These are phyloP conservation scores for Diaporthe vaccinii DNA, from an alignment of 2,329 filamentous ascomycete genomes.

Conservation along the genomic window DNA sequence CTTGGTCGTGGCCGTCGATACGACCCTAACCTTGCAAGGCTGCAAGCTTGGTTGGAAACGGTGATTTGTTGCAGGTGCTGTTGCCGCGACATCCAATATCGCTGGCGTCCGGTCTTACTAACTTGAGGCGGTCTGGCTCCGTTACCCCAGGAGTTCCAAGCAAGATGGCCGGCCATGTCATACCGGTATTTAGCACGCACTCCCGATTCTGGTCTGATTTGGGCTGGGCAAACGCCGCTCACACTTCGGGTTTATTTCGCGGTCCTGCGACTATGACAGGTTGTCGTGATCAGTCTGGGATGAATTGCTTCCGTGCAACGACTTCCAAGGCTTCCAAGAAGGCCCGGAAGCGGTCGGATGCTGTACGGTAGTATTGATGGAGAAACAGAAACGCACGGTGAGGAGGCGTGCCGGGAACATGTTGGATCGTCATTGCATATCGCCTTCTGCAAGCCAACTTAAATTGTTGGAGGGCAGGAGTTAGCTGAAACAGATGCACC, in stretches of 20 bases:
- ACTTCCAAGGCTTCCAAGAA: constrained; percentile 5
- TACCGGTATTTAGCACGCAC: neutral
- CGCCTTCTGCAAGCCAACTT: constrained; percentile 16
- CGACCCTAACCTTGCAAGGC: constrained; percentile 25
- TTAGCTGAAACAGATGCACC: constrained; percentile 20
- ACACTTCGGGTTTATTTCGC: neutral
- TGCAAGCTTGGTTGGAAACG: constrained; percentile 20
- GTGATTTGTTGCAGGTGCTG: constrained; percentile 29
- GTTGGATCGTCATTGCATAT: constrained; percentile 29
- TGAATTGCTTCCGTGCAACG: constrained; percentile 14
- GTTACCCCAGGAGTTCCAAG: neutral
- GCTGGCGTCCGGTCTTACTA: constrained; percentile 13
- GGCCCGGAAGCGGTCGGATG: constrained; percentile 22
- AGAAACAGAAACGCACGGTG: constrained; percentile 26
- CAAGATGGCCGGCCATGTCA: neutral
- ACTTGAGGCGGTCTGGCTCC: constrained; percentile 22
- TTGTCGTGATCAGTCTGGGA: neutral
- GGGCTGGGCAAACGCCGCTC: constrained; percentile 2
- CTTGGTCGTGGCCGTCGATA: neutral
- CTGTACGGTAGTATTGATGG: neutral
- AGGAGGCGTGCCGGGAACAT: constrained; percentile 16
- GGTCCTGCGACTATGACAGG: neutral
- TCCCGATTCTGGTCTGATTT: constrained; percentile 11
- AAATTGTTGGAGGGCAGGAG: constrained; percentile 19
- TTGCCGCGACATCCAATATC: constrained; percentile 24